Base-by-base conservation (phyloP, 495 filamentous ascomycete genomes). In the Talaromyces borbonicus region DNA sequence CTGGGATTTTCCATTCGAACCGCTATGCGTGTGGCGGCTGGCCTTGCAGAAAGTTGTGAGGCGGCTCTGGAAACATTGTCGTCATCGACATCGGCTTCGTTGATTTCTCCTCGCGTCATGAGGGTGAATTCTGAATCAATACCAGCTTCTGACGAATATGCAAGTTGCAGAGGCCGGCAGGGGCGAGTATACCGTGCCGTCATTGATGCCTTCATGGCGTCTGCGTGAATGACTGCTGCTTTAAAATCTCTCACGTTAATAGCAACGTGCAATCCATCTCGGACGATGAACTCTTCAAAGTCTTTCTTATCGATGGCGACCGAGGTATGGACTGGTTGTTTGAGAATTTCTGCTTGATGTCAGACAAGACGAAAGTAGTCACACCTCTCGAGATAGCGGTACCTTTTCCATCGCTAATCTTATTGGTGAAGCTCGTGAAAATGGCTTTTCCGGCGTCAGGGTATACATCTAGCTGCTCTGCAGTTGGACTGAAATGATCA, bases 381-480 rank as follows among this genome's bases (percentile, higher is more conserved):
- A n/a, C n/a, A n/a, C n/a, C n/a, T n/a, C n/a, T n/a, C n/a, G n/a
- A n/a, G n/a, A n/a, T 29, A 1, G 40, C 5, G 38, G 43, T 63
- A 87, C 87, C 84, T 70, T 85, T 92, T 8, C 86, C 87, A 47
- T 84, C 81, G 42, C 75, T 76, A 29, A 90, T 76, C 60, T 92
- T 95, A 54, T 95, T 92, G 1, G 90, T 97, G 55, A 90, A 97
- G 60, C 90, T 96, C 1, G 87, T 96, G 53, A 98, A 94, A 37
- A 84, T 81, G 0, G 72, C 77, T 48, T 77, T 75, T 16, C 73
- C 79, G 20, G 75, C 69, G 35, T 93, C 84, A 6, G 80, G 78
- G 57, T 83, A 85, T 44, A 96, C 84, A 51, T 95, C 90, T 6
- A 98, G 73, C 50, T 93, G 85, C 59, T 98, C 92, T 12, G 93